These are phyloP conservation scores for Scleroderma bovista DNA, from an alignment of 768 basidiomycete genomes.

Conservation along the genomic window DNA sequence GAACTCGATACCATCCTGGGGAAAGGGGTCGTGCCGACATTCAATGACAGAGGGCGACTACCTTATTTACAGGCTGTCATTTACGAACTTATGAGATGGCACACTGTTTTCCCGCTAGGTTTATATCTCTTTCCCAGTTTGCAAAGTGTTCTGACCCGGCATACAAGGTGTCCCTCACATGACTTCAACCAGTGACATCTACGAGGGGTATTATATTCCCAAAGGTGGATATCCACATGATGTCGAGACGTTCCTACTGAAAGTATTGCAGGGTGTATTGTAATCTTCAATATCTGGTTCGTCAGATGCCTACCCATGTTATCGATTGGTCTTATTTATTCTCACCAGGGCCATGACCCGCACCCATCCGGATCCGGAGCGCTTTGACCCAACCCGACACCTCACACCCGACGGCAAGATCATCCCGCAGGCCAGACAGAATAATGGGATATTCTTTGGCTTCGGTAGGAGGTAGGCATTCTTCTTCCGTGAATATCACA, in stretches of 20 bases:
- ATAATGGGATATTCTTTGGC: background rate
- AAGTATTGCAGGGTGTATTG: background rate
- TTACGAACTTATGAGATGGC: constrained; percentile 6
- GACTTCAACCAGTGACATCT: constrained; percentile 11
- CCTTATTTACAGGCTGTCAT: constrained; percentile 7
- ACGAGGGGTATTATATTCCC: constrained; percentile 16
- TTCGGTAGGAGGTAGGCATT: constrained; percentile 2
- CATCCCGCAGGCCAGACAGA: background rate
- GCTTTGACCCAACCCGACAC: constrained; percentile 1
- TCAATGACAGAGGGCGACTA: background rate
- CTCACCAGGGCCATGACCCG: background rate
- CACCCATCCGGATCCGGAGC: background rate
- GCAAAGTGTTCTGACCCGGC: no score
- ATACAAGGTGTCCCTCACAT: constrained; percentile 10
- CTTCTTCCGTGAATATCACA: background rate
- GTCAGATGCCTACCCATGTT: background rate
- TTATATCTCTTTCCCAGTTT: no score
- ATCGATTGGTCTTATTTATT: no score
- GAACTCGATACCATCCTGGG: constrained; percentile 5
- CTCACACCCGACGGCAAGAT: background rate
- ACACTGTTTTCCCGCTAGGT: constrained; percentile 1
- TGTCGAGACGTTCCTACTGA: background rate
- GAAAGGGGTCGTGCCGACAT: background rate
- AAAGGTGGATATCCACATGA: constrained; percentile 10
- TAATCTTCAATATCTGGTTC: background rate